These are phyloP conservation scores for Ganoderma boninense DNA, from an alignment of 1,284 basidiomycete species.

Conservation along the genomic window DNA sequence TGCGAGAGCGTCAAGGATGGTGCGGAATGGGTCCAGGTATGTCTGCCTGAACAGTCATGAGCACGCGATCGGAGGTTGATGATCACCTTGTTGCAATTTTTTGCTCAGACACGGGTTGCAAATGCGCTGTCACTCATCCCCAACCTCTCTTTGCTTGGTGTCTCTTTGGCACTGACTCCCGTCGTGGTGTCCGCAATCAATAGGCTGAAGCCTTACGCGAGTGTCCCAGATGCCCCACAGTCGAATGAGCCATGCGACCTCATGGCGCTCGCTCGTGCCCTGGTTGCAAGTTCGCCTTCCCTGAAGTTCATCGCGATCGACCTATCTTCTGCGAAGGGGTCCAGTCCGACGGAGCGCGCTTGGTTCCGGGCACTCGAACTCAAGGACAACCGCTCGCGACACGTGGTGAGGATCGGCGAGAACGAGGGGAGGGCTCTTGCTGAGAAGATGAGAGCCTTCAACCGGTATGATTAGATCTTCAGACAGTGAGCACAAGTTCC, in stretches of 20 bases:
- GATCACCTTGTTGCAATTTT: background rate
- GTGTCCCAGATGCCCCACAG: background rate
- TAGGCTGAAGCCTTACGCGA: conserved; percentile 6
- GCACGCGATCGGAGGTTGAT: conserved; percentile 10
- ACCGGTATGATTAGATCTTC: conserved; percentile 26
- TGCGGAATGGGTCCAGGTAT: conserved; percentile 26
- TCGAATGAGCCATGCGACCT: conserved; percentile 16
- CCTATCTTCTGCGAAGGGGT: conserved; percentile 20
- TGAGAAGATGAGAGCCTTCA: conserved; percentile 23
- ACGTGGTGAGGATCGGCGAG: conserved; percentile 17
- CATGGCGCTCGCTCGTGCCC: conserved; percentile 16
- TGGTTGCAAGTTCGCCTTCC: conserved; percentile 23
- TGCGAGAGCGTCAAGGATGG: conserved; percentile 26
- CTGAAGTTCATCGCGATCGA: conserved; percentile 27
- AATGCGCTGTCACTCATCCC: conserved; percentile 18
- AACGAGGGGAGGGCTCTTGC: conserved; percentile 16
- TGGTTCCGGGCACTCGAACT: conserved; percentile 19
- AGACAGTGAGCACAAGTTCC: background rate
- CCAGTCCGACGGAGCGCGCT: conserved; percentile 11
- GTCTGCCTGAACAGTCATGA: background rate
- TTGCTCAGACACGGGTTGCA: conserved; percentile 19
- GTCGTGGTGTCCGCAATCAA: conserved; percentile 12
- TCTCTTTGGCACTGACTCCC: conserved; percentile 25
- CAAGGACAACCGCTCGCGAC: background rate
- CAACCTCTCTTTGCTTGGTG: conserved; percentile 15